Conservation (phyloP, 1,139 yeast genomes). For the Schwanniomyces etchellsii region DNA sequence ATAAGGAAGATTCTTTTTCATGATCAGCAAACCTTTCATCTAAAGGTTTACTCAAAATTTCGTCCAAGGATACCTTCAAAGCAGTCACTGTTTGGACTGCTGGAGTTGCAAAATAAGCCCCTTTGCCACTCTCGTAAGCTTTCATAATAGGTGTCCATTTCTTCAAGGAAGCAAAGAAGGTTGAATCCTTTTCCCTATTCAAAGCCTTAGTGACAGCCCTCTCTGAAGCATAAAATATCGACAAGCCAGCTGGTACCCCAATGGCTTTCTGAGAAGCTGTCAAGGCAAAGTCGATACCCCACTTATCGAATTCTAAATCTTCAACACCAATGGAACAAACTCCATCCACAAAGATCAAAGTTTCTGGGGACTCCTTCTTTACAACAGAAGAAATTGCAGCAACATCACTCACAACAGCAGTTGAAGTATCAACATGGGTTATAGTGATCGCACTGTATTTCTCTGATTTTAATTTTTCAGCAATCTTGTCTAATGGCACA, state of each 20-base stretch:
- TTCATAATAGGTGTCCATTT: slow-evolving; percentile 89
- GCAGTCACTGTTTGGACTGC: slow-evolving; percentile 85
- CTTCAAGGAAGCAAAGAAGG: slow-evolving; percentile 71
- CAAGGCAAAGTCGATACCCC: slow-evolving; percentile 86
- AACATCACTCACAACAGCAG: slow-evolving; percentile 81
- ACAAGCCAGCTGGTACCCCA: slow-evolving; percentile 91
- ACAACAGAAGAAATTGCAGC: slow-evolving; percentile 57
- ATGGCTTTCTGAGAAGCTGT: slow-evolving; percentile 95
- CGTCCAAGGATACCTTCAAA: slow-evolving; percentile 69
- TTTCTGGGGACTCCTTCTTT: slow-evolving; percentile 64
- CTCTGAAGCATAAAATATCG: slow-evolving; percentile 68
- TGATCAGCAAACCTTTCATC: slow-evolving; percentile 63
- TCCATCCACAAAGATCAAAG: slow-evolving; percentile 84
- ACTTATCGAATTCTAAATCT: slow-evolving; percentile 73
- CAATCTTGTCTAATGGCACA: slow-evolving; percentile 55
- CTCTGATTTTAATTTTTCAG: slow-evolving; percentile 43
- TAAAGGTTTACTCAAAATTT: slow-evolving; percentile 57
- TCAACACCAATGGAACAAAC: slow-evolving; percentile 94
- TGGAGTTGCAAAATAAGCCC: slow-evolving; percentile 92
- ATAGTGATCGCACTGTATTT: slow-evolving; percentile 70
- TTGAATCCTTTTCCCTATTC: slow-evolving; percentile 47
- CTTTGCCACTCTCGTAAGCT: slow-evolving; percentile 77
- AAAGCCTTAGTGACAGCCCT: slow-evolving; percentile 67
- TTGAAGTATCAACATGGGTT: slow-evolving; percentile 95
- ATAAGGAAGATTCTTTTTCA: slow-evolving; percentile 52